A percentile compares a stretch with the other conserved stretches of the same genome.
These are phyloP conservation scores for Bolboschoenus planiculmis DNA, from an alignment of 176 grass and related monocot genomes.

Conservation along the genomic window DNA sequence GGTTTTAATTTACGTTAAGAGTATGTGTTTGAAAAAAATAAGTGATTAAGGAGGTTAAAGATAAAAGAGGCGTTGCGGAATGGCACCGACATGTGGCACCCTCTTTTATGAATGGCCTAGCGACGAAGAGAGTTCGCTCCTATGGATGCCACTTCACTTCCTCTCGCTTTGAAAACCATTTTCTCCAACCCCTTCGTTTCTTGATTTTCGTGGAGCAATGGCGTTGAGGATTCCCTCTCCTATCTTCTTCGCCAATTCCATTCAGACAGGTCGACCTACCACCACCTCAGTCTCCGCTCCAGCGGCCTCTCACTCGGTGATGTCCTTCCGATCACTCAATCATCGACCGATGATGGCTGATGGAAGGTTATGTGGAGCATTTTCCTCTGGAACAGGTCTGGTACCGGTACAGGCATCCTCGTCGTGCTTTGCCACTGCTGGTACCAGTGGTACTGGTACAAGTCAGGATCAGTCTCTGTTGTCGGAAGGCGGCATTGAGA, in stretches of 20 bases:
- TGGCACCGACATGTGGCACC: too few relatives aligned
- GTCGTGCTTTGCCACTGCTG: not conserved
- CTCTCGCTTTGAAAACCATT: not conserved
- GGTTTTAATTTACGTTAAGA: too few relatives aligned
- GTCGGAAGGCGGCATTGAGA: constrained; percentile 28
- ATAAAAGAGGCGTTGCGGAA: too few relatives aligned
- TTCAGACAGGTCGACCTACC: not conserved
- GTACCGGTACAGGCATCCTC: not conserved
- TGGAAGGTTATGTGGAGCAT: not conserved
- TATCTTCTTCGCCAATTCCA: not conserved
- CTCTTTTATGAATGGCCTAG: too few relatives aligned
- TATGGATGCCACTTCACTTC: too few relatives aligned
- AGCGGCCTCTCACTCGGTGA: constrained; percentile 17
- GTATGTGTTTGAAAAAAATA: too few relatives aligned
- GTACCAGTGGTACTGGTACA: constrained; percentile 10
- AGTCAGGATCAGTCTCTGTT: constrained; percentile 18
- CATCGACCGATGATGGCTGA: not conserved
- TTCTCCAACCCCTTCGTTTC: not conserved
- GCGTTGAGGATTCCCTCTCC: not conserved
- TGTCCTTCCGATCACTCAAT: constrained; percentile 38
- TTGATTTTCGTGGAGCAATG: not conserved
- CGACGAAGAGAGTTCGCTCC: too few relatives aligned
- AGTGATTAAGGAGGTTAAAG: too few relatives aligned
- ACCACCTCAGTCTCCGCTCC: constrained; percentile 21
- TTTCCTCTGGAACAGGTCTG: not conserved